Evolutionary conservation across 2,329 filamentous ascomycete species (phyloP).

Genomic region (Fusarium sp.): DNA sequence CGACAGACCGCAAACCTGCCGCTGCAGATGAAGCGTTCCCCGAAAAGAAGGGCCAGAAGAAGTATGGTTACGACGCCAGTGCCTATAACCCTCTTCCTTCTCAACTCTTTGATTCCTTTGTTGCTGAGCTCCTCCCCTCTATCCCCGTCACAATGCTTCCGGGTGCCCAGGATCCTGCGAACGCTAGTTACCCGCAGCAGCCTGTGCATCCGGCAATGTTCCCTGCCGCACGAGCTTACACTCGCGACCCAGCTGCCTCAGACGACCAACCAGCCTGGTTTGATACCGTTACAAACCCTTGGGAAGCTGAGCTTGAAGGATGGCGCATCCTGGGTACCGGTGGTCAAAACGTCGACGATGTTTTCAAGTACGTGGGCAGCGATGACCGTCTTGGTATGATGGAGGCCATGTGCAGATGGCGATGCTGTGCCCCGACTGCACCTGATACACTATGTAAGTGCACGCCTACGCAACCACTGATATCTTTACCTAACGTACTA

Average conservation of each 20-base stretch:
- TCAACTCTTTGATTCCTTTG: conserved; percentile 83
- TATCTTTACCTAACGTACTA: conserved; percentile 25
- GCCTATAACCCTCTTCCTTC: conserved; percentile 89
- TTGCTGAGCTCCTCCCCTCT: conserved; percentile 82
- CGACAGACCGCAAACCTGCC: conserved; percentile 57
- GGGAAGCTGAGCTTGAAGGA: conserved; percentile 89
- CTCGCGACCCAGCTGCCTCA: conserved; percentile 56
- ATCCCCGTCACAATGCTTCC: conserved; percentile 91
- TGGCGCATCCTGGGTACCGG: conserved; percentile 88
- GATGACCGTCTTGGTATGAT: conserved; percentile 86
- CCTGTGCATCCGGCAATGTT: conserved; percentile 94
- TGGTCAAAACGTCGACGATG: conserved; percentile 93
- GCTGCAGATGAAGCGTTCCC: conserved; percentile 50
- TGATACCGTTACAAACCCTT: conserved; percentile 91
- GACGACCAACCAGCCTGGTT: conserved; percentile 74
- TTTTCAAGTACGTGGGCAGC: conserved; percentile 88
- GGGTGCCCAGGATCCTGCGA: conserved; percentile 86
- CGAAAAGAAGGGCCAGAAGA: conserved; percentile 70
- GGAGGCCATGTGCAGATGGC: conserved; percentile 94
- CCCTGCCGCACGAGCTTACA: conserved; percentile 77
- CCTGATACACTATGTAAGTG: conserved; percentile 91
- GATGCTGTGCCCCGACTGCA: conserved; percentile 90
- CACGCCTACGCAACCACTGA: neutral
- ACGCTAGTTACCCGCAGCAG: conserved; percentile 90
- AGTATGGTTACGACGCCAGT: conserved; percentile 93